Evolutionary conservation across 139 green algal genomes (phyloP).

Genomic region (Coccomyxa sp.): DNA sequence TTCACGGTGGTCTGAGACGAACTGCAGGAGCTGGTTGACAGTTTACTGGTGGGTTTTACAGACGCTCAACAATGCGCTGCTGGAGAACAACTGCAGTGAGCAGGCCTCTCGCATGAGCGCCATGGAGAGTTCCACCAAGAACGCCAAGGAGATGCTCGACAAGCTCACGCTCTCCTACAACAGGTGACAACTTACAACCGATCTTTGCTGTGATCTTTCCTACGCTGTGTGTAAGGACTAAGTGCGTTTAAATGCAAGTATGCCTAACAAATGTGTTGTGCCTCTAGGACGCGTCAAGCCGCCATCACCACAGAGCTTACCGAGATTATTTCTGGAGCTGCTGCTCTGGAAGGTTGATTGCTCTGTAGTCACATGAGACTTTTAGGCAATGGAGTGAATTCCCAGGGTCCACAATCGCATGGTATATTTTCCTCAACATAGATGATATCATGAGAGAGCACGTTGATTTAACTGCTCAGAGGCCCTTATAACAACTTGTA

Average conservation of each 20-base stretch:
- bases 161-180: conserved; percentile 96
- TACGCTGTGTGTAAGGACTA: no score
- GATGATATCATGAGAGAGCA: no score
- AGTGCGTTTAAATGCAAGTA: no score
- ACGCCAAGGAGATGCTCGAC: conserved; percentile 92
- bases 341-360: conserved; percentile 51
- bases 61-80: conserved; percentile 89
- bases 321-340: conserved; percentile 95
- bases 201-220: not conserved
- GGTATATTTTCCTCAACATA: no score
- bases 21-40: no score
- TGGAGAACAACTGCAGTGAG: conserved; percentile 98
- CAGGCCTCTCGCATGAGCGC: conserved; percentile 92
- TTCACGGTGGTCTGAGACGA: no score
- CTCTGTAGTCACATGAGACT: no score
- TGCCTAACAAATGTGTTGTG: not conserved
- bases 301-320: conserved; percentile 98
- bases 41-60: conserved; percentile 23
- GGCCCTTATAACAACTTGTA: no score
- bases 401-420: no score
- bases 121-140: conserved; percentile 98
- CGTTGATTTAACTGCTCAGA: no score
- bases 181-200: conserved; percentile 34
- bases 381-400: no score
- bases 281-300: conserved; percentile 73